Percentiles rank a stretch among this genome's conserved stretches.
Conservation (phyloP, 345 rosid genomes). For the Hirschfeldia incana region DNA sequence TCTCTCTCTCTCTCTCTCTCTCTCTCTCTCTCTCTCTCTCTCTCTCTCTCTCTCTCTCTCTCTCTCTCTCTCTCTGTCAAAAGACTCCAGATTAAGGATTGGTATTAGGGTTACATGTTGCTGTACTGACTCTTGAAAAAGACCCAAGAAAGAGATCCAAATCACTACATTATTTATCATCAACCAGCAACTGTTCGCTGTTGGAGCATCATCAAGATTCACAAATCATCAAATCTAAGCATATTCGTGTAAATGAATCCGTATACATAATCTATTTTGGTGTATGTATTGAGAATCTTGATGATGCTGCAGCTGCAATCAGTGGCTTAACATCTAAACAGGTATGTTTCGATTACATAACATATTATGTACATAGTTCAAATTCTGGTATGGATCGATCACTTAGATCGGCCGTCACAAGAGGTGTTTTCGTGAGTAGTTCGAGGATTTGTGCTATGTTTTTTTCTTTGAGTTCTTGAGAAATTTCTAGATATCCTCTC, state of each 20-base stretch:
- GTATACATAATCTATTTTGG: neutral
- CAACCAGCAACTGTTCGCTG: slow-evolving; percentile 66
- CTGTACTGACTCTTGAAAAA: neutral
- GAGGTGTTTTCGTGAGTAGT: neutral
- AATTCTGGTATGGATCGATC: slow-evolving; percentile 1
- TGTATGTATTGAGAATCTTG: slow-evolving; percentile 75
- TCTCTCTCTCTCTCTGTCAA: neutral
- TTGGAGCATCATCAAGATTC: slow-evolving; percentile 96
- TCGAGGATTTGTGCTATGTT: neutral
- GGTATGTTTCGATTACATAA: slow-evolving; percentile 1
- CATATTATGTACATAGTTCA: neutral
- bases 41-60: neutral
- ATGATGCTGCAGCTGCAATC: slow-evolving; percentile 97
- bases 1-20: neutral
- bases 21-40: neutral
- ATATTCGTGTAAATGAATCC: slow-evolving; percentile 18
- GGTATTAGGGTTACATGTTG: slow-evolving; percentile 30
- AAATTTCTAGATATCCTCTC: neutral
- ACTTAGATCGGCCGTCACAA: slow-evolving; percentile 18
- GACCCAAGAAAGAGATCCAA: slow-evolving; percentile 6
- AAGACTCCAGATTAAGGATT: slow-evolving; percentile 13
- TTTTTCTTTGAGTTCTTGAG: slow-evolving; percentile 15
- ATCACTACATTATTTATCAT: slow-evolving; percentile 5
- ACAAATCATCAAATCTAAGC: slow-evolving; percentile 40
- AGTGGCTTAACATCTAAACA: slow-evolving; percentile 44